These are phyloP conservation scores for Heterobasidion annosum DNA, from an alignment of 1,284 basidiomycete species.

Conservation along the genomic window DNA sequence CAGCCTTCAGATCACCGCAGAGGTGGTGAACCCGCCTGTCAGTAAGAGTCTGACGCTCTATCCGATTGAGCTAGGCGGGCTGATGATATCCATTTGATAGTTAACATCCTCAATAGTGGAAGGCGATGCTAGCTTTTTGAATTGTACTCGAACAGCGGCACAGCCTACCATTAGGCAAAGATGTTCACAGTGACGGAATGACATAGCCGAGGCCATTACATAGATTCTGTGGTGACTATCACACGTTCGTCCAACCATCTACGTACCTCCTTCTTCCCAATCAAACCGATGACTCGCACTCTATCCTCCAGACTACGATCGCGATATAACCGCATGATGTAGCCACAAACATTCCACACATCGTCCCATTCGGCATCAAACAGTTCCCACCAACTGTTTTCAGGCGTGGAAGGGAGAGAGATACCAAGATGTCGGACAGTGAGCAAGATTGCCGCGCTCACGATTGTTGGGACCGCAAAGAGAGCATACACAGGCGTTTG, in stretches of 20 bases:
- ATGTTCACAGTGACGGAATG: too few relatives aligned
- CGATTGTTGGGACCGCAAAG: constrained; percentile 83
- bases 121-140: too few relatives aligned
- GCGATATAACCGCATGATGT: constrained; percentile 73
- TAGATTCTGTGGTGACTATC: neutral
- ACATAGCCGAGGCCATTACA: neutral
- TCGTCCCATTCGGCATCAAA: constrained; percentile 86
- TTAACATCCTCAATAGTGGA: too few relatives aligned
- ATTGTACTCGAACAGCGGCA: too few relatives aligned
- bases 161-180: too few relatives aligned
- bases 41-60: constrained; percentile 81
- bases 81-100: neutral
- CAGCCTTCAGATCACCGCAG: constrained; percentile 64
- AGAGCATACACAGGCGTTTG: constrained; percentile 88
- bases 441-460: constrained; percentile 78
- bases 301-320: constrained; percentile 27
- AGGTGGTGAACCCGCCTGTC: neutral
- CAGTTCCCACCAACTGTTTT: constrained; percentile 77
- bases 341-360: constrained; percentile 72
- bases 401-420: constrained; percentile 59
- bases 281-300: constrained; percentile 38
- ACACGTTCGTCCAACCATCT: constrained; percentile 56
- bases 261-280: constrained; percentile 64
- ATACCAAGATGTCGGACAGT: constrained; percentile 63
- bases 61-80: constrained; percentile 83